These are phyloP conservation scores for Phyllosticta citrichinensis DNA, from an alignment of 2,329 filamentous ascomycete genomes.

Conservation along the genomic window DNA sequence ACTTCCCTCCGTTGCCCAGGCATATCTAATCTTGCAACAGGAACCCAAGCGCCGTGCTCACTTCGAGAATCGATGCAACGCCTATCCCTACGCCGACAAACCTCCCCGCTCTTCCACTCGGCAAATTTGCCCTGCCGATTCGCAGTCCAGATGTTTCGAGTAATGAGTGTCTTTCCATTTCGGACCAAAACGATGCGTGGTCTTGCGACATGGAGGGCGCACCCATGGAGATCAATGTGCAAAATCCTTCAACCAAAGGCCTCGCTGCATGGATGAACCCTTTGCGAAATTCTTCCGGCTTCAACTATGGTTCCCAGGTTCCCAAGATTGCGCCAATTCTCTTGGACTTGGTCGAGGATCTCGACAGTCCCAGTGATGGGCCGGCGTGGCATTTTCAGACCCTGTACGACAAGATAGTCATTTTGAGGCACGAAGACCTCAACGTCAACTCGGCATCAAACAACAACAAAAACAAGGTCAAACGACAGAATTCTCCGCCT, in stretches of 20 bases:
- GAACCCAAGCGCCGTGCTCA: background rate
- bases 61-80: constrained; percentile 33
- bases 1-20: background rate
- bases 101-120: constrained; percentile 39
- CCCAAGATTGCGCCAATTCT: constrained; percentile 40
- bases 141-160: constrained; percentile 36
- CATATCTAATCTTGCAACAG: background rate
- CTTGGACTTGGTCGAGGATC: constrained; percentile 48
- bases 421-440: constrained; percentile 36
- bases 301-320: constrained; percentile 54
- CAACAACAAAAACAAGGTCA: background rate
- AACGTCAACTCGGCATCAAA: background rate
- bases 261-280: constrained; percentile 16
- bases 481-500: background rate
- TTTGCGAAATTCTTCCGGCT: constrained; percentile 27
- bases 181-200: constrained; percentile 40
- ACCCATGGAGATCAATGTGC: constrained; percentile 2
- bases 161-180: constrained; percentile 39
- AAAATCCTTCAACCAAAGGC: background rate
- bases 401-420: constrained; percentile 54
- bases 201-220: constrained; percentile 29
- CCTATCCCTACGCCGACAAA: constrained; percentile 38
- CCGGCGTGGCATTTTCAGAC: constrained; percentile 55
- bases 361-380: constrained; percentile 45
- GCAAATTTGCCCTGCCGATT: constrained; percentile 39